Base-by-base conservation (phyloP, 768 basidiomycete species). In the Lentinula raphanica region DNA sequence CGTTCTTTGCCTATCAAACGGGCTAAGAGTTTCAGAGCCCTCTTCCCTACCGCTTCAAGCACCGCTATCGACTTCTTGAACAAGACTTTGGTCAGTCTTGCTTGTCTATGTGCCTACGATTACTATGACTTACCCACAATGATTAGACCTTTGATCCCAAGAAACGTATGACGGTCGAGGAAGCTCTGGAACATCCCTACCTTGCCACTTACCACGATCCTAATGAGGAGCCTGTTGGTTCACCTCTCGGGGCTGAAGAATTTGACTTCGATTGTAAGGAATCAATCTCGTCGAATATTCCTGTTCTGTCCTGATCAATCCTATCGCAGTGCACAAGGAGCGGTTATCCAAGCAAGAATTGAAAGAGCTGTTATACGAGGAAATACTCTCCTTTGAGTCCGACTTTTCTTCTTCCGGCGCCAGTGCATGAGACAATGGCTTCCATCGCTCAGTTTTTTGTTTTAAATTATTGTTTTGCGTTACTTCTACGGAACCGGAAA, bases 141-240 rank as follows among this genome's bases (percentile, higher is more conserved):
- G 15, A 13, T 13, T 40, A 90, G 90, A 96, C 97, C 0, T 99
- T 98, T 72, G 95, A 97, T 73, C 96, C 97, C 23, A 95, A 94
- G 79, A 97, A 95, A 71, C 88, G 97, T 45, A 87, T 94, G 70
- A 93, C 93, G 0, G 93, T 95, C 40, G 95, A 98, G 68, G 87
- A 95, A 58, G 94, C 94, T 5, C 77, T 99, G 32, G 87, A 88
- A n/a, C 95, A 98, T 66, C 94, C 95, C 5, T 96, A 96, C 67
- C 80, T 96, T 12, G 92, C 94, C 70, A 91, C 94, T 70, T 96
- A 97, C 68, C 94, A 96, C 67, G 94, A 97, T 68, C 93, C 95
- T 2, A 92, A 95, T 50, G 97, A 99, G 66, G 97, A 99, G 72
- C 97, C 97, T 0, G 84, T 88, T 25, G 95, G 94, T 0, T 90